Evolutionary conservation across 2,329 filamentous ascomycete genomes (phyloP).

Genomic region (Metarhizium sp.): DNA sequence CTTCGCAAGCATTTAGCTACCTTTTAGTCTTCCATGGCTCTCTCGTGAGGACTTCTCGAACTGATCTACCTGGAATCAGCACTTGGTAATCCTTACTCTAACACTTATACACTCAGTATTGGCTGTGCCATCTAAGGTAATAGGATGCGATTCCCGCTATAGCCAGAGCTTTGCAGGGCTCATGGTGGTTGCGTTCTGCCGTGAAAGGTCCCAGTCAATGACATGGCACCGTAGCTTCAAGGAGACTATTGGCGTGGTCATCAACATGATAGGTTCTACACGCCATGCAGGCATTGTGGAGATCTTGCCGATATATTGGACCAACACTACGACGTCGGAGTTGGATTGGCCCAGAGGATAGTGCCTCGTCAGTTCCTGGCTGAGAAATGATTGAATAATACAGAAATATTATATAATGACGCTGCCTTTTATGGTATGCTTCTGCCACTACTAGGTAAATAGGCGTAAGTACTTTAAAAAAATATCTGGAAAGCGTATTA

Average conservation of each 20-base stretch:
- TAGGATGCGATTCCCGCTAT: slow-evolving; percentile 11
- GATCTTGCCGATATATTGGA: no score
- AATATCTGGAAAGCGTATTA: no score
- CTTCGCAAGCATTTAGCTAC: slow-evolving; percentile 3
- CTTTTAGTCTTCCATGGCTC: slow-evolving; percentile 6
- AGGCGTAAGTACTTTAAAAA: no score
- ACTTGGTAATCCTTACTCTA: background rate
- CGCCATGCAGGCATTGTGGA: background rate
- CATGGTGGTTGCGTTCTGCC: slow-evolving; percentile 1
- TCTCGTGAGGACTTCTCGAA: slow-evolving; percentile 6
- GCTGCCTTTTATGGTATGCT: no score
- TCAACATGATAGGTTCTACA: background rate
- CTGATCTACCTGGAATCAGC: slow-evolving; percentile 1
- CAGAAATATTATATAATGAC: no score
- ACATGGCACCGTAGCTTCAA: slow-evolving; percentile 3
- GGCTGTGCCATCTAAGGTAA: slow-evolving; percentile 11
- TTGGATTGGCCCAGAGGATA: no score
- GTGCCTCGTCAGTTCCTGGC: no score
- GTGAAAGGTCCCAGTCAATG: slow-evolving; percentile 9
- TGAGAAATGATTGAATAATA: no score
- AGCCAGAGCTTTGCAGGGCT: slow-evolving; percentile 13
- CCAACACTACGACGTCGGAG: no score
- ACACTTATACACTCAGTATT: slow-evolving; percentile 6
- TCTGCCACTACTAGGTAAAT: no score
- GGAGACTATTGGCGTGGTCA: background rate